These are phyloP conservation scores for Leptodontidium sp. DNA, from an alignment of 2,329 filamentous ascomycete species.

Conservation along the genomic window DNA sequence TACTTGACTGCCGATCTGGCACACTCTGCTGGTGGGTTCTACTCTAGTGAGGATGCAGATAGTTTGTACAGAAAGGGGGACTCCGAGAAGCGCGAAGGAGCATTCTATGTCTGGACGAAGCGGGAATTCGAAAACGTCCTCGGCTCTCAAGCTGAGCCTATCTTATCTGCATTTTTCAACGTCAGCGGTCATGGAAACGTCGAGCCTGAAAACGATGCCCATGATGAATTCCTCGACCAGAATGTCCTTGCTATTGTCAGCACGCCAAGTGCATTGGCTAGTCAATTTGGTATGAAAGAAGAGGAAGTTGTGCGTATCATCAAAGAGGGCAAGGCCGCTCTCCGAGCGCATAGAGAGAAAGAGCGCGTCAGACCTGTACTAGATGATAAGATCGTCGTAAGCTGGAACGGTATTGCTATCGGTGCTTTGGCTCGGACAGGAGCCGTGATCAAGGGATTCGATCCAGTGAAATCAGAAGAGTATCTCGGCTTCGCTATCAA, in stretches of 20 bases:
- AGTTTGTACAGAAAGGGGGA: conserved; percentile 79
- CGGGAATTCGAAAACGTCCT: conserved; percentile 85
- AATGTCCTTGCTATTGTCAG: conserved; percentile 82
- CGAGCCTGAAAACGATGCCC: conserved; percentile 79
- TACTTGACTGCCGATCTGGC: conserved; percentile 83
- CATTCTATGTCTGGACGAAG: conserved; percentile 92
- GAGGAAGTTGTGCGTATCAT: conserved; percentile 75
- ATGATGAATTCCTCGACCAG: conserved; percentile 94
- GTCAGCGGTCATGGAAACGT: conserved; percentile 88
- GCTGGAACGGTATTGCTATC: conserved; percentile 90
- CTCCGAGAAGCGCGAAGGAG: conserved; percentile 85
- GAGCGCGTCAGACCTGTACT: conserved; percentile 79
- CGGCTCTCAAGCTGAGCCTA: conserved; percentile 69
- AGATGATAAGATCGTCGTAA: conserved; percentile 87
- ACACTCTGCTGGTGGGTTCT: conserved; percentile 76
- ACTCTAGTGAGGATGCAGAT: conserved; percentile 90
- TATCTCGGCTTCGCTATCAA: conserved; percentile 73
- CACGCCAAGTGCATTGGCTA: conserved; percentile 73
- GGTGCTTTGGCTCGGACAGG: conserved; percentile 80
- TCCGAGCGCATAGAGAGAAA: conserved; percentile 75
- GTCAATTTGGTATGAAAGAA: conserved; percentile 76
- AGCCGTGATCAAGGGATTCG: conserved; percentile 69
- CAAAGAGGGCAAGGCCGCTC: conserved; percentile 68
- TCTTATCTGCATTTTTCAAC: conserved; percentile 86
- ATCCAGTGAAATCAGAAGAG: conserved; percentile 61